Conservation (phyloP, 2,329 filamentous ascomycete genomes). For the Cladosporium colombiae region DNA sequence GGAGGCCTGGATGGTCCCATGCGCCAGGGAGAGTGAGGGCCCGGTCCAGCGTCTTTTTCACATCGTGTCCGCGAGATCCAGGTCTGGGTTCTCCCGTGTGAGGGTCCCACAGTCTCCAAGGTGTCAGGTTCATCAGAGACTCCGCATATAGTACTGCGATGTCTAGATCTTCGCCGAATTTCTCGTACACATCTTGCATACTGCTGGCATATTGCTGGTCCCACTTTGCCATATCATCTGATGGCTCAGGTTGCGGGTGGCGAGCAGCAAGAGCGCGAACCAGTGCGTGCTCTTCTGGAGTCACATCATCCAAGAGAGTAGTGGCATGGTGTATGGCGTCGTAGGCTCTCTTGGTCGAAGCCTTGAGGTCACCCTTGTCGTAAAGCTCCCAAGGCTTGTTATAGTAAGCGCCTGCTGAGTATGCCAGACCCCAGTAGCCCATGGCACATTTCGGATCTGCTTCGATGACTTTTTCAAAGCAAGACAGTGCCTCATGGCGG, state of each 20-base stretch:
- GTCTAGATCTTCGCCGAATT: conserved; percentile 60
- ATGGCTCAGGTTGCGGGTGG: conserved; percentile 32
- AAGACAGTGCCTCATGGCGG: conserved; percentile 67
- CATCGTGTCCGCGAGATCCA: conserved; percentile 59
- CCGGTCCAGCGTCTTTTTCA: conserved; percentile 59
- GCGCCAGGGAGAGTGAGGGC: conserved; percentile 55
- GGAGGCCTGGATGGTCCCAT: conserved; percentile 64
- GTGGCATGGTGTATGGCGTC: conserved; percentile 49
- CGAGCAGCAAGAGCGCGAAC: conserved; percentile 56
- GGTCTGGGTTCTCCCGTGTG: conserved; percentile 57
- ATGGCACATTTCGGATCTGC: conserved; percentile 60
- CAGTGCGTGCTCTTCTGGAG: conserved; percentile 62
- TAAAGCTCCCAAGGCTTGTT: conserved; percentile 79
- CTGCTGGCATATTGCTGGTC: conserved; percentile 63
- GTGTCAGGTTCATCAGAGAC: conserved; percentile 65
- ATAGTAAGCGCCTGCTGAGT: conserved; percentile 72
- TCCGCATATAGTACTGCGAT: conserved; percentile 66
- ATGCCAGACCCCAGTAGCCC: conserved; percentile 71
- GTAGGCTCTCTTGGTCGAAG: conserved; percentile 42
- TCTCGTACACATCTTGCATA: conserved; percentile 57
- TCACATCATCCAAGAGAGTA: conserved; percentile 31
- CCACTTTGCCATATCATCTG: conserved; percentile 41
- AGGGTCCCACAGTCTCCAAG: conserved; percentile 66
- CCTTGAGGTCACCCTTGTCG: conserved; percentile 60
- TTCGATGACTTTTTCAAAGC: conserved; percentile 62